Base-by-base conservation (phyloP, 192 early-diverging fungal genomes). In the Coemansia erecta region DNA sequence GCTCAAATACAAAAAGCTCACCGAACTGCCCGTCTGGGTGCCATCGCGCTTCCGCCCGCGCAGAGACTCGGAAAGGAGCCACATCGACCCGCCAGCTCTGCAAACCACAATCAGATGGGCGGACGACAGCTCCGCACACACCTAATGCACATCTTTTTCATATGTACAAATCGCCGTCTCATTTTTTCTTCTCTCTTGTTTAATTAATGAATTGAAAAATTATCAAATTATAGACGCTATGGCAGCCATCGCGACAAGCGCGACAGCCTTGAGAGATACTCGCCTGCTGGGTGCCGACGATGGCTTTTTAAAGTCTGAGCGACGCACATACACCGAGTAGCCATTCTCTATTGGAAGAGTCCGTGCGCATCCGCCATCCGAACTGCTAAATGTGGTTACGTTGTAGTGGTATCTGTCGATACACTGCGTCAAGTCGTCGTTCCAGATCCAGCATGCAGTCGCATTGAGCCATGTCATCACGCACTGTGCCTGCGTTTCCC, bases 381-480 rank as follows among this genome's bases (percentile, higher is more conserved):
- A 52, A 10, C 44, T 18, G 13, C 41, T 19, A 40, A 64, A 70
- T 1, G 24, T 41, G n/a, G 44, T 37, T 1, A 17, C 17, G 2
- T 61, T 14, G 35, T 70, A 70, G 24, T 56, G 62, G 42, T 31
- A 60, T 11, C 73, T 54, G 12, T 41, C 26, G 13, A 61, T 22
- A 23, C 68, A 70, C 51, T 52, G 21, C 8, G 53, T 51, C 19
- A 77, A 56, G 10, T 28, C 41, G 18, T 17, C 50, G 37, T 70
- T 53, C 73, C 73, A 77, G 8, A 77, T 19, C 73, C 73, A 77
- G 58, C 73, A 77, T 0, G 73, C 68, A 0, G 73, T 70, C 19
- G 60, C 37, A 11, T 69, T 66, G 1, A 10, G n/a, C 23, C 44
- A 48, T 4, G 73, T 77, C 73, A 77, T 77, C 0, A 77, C 64